Percentiles rank a stretch among this genome's conserved stretches.
phyloP scores from a whole-genome alignment of 495 filamentous ascomycete genomes.

The Cladorrhinum samala region DNA sequence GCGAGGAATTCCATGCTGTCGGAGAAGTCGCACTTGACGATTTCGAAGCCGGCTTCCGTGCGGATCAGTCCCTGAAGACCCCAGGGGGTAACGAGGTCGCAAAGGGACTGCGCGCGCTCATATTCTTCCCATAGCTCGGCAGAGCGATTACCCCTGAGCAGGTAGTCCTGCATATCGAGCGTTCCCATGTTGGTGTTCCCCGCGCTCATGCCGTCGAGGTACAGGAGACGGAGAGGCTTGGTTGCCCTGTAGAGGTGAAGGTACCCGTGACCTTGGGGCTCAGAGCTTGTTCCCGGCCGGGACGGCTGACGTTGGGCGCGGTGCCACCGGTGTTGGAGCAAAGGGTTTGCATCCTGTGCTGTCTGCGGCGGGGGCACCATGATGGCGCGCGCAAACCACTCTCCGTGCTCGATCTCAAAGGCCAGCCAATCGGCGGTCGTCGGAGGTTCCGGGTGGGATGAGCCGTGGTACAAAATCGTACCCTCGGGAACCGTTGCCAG shows the following conservation, averaged over 20 bases:
- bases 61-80: constrained; percentile 56
- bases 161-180: constrained; percentile 52
- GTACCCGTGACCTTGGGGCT: constrained; percentile 34
- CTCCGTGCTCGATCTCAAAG: constrained; percentile 63
- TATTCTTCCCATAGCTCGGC: constrained; percentile 26
- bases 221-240: constrained; percentile 48
- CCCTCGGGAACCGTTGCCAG: constrained; percentile 51
- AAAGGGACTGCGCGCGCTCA: constrained; percentile 43
- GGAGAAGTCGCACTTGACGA: constrained; percentile 59
- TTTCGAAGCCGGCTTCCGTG: constrained; percentile 65
- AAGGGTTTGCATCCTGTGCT: background rate
- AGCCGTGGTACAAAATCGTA: constrained; percentile 60
- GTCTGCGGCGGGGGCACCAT: background rate
- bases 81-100: constrained; percentile 45
- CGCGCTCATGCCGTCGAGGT: constrained; percentile 57
- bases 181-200: constrained; percentile 55
- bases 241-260: constrained; percentile 49
- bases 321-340: background rate
- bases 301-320: background rate
- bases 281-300: background rate
- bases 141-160: constrained; percentile 32
- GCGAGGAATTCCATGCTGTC: constrained; percentile 21
- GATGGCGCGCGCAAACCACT: constrained; percentile 44
- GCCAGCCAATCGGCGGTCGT: constrained; percentile 60
- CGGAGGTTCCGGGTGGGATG: constrained; percentile 29